These are phyloP conservation scores for Fusarium nisikadoi DNA, from an alignment of 2,329 filamentous ascomycete species.

Conservation along the genomic window DNA sequence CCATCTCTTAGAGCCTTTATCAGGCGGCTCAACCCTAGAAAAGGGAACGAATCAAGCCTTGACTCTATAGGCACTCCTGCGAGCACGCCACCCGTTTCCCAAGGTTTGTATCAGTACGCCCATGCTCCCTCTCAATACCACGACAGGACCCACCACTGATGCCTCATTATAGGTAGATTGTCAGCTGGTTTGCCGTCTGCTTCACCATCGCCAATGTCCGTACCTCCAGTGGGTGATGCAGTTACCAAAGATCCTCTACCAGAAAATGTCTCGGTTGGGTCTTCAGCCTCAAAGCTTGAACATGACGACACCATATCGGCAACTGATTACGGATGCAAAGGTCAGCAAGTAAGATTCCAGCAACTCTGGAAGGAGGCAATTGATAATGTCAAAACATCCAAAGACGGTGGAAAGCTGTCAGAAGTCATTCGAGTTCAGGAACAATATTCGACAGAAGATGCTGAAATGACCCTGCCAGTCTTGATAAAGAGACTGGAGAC, in stretches of 20 bases:
- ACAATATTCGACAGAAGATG: neutral
- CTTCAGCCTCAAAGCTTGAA: rapidly evolving
- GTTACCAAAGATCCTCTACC: rapidly evolving
- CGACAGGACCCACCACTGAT: neutral
- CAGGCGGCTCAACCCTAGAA: neutral
- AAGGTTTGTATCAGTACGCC: neutral
- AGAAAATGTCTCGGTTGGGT: rapidly evolving
- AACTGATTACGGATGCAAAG: rapidly evolving
- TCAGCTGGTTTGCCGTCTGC: neutral
- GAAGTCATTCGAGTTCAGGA: neutral
- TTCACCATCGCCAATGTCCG: rapidly evolving
- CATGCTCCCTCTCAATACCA: neutral
- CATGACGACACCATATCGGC: rapidly evolving
- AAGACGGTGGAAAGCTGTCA: neutral
- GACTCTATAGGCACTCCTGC: rapidly evolving
- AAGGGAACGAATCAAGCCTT: rapidly evolving
- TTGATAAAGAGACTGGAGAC: neutral
- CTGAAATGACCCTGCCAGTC: rapidly evolving
- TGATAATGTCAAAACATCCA: rapidly evolving
- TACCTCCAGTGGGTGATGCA: neutral
- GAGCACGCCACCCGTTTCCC: neutral
- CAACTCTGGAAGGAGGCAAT: neutral
- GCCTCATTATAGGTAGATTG: rapidly evolving
- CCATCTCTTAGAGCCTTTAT: neutral
- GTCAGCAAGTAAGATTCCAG: neutral